phyloP scores from a whole-genome alignment of 2,329 filamentous ascomycete genomes.

The Sclerotinia trifoliorum region DNA sequence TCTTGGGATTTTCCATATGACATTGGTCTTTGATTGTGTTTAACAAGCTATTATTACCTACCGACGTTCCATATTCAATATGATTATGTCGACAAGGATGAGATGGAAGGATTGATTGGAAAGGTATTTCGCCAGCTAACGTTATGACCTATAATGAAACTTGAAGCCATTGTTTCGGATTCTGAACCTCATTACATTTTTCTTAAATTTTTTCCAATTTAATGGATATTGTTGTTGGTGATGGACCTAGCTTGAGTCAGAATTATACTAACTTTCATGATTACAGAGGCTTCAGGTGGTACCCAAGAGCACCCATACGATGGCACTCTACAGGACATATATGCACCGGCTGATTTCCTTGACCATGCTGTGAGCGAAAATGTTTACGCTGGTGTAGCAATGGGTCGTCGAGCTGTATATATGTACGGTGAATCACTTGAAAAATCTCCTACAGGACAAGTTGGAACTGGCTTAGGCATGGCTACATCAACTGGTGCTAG shows the following conservation, averaged over 20 bases:
- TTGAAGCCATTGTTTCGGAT: neutral
- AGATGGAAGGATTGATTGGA: neutral
- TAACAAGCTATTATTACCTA: too few species aligned
- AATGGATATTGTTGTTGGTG: neutral
- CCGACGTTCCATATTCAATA: neutral
- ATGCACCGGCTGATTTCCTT: slow-evolving; percentile 43
- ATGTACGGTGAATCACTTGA: slow-evolving; percentile 44
- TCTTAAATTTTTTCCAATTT: neutral
- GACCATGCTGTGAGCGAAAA: slow-evolving; percentile 44
- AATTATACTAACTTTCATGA: neutral
- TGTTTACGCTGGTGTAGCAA: slow-evolving; percentile 43
- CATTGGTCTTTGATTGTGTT: too few species aligned
- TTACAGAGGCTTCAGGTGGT: neutral
- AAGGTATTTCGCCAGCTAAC: neutral
- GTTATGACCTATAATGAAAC: neutral
- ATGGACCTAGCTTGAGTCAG: neutral
- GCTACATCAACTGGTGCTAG: slow-evolving; percentile 36
- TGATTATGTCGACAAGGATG: too few species aligned
- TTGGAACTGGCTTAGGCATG: slow-evolving; percentile 44
- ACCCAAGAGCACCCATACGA: neutral
- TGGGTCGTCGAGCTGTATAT: slow-evolving; percentile 42
- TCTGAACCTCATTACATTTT: neutral
- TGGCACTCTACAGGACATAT: neutral
- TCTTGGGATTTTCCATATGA: neutral
- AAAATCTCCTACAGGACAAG: slow-evolving; percentile 39